A percentile compares a stretch with the other conserved stretches of the same genome.
phyloP scores from a whole-genome alignment of 225 moss, liverwort and hornwort genomes.

The Rhytidiadelphus loreus region DNA sequence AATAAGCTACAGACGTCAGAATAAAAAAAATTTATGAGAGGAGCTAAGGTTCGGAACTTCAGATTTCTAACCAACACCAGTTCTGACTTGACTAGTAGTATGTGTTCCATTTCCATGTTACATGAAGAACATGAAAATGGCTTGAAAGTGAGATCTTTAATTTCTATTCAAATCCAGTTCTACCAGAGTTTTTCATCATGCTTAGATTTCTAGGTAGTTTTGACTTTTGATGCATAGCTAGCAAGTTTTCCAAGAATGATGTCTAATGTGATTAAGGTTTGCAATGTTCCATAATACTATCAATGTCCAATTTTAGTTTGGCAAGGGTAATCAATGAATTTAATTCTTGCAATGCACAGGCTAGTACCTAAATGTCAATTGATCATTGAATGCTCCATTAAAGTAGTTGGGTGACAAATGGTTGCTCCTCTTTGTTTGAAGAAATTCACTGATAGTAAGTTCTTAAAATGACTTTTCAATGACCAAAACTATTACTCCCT shows the following conservation, averaged over 20 bases:
- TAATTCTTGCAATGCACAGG: background rate
- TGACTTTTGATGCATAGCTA: background rate
- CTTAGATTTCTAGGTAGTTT: rapidly evolving
- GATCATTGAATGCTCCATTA: background rate
- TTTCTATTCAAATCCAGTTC: background rate
- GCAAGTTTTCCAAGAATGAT: background rate
- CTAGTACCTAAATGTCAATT: background rate
- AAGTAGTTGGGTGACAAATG: background rate
- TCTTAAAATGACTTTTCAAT: too few species aligned
- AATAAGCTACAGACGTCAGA: too few species aligned
- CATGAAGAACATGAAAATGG: too few species aligned
- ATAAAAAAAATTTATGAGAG: too few species aligned
- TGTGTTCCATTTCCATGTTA: background rate
- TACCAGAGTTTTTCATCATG: background rate
- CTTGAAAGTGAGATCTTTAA: too few species aligned
- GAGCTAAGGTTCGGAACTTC: too few species aligned
- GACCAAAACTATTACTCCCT: too few species aligned
- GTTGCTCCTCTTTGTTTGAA: too few species aligned
- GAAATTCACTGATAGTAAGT: too few species aligned
- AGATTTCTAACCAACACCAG: too few species aligned
- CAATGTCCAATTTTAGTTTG: background rate
- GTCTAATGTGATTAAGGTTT: too few species aligned
- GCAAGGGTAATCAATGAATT: background rate
- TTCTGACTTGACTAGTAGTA: background rate
- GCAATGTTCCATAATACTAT: background rate